Evolutionary conservation across 2,329 filamentous ascomycete species (phyloP).

Genomic region (Fusarium setosum): DNA sequence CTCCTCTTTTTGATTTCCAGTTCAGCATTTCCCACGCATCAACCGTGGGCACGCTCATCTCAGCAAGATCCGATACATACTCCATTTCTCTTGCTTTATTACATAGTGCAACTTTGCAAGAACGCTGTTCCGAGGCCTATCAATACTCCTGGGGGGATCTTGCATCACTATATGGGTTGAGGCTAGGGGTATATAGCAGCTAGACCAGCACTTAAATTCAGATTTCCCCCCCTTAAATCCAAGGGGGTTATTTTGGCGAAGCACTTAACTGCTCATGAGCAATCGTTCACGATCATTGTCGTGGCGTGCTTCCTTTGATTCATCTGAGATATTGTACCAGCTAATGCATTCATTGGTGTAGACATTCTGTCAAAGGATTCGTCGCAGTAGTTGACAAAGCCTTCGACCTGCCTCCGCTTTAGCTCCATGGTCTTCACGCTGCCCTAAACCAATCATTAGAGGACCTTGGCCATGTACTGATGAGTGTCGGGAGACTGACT

Average conservation of each 20-base stretch:
- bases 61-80: neutral
- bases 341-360: conserved; percentile 9
- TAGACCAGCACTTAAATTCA: too few species aligned
- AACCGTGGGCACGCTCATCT: neutral
- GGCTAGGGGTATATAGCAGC: too few species aligned
- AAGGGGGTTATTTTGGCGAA: too few species aligned
- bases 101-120: too few species aligned
- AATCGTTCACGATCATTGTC: too few species aligned
- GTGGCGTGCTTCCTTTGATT: neutral
- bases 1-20: neutral
- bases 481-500: conserved; percentile 4
- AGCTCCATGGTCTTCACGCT: conserved; percentile 5
- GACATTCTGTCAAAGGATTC: conserved; percentile 20
- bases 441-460: conserved; percentile 4
- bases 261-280: too few species aligned
- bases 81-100: too few species aligned
- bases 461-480: conserved; percentile 8
- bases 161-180: too few species aligned
- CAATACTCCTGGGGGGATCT: too few species aligned
- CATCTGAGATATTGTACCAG: conserved; percentile 15
- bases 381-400: conserved; percentile 17
- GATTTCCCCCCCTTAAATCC: too few species aligned
- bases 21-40: too few species aligned
- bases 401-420: conserved; percentile 7
- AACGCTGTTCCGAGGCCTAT: too few species aligned